A percentile compares a stretch with the other conserved stretches of the same genome.
phyloP scores from a whole-genome alignment of 2,329 filamentous ascomycete genomes.

The Paecilomyces sp. region DNA sequence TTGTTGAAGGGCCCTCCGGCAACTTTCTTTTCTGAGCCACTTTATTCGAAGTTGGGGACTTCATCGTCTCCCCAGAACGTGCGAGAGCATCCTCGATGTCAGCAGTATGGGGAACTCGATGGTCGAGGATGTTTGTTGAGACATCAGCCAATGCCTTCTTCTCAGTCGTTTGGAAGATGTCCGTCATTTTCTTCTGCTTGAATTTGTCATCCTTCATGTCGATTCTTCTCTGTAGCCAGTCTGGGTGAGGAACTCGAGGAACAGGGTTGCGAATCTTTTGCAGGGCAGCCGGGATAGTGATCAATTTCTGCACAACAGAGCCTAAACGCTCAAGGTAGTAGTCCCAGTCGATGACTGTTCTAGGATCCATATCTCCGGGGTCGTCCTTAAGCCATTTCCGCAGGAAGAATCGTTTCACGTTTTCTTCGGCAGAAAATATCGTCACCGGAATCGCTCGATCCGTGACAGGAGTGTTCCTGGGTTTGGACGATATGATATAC shows the following conservation, averaged over 20 bases:
- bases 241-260: conserved; percentile 84
- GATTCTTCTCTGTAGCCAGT: conserved; percentile 92
- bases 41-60: conserved; percentile 51
- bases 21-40: conserved; percentile 64
- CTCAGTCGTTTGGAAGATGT: conserved; percentile 60
- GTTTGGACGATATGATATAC: conserved; percentile 90
- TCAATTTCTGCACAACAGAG: conserved; percentile 96
- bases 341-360: conserved; percentile 87
- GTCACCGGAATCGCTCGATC: conserved; percentile 91
- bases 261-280: conserved; percentile 95
- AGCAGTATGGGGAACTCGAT: conserved; percentile 47
- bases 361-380: conserved; percentile 80
- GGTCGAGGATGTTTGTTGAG: conserved; percentile 54
- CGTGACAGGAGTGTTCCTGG: conserved; percentile 84
- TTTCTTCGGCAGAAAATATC: conserved; percentile 90
- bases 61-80: conserved; percentile 61
- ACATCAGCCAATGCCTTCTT: conserved; percentile 69
- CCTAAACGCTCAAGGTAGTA: conserved; percentile 95
- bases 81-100: conserved; percentile 72
- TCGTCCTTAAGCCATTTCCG: conserved; percentile 96
- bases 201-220: conserved; percentile 93
- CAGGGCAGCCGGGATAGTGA: conserved; percentile 93
- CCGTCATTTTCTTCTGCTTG: conserved; percentile 98
- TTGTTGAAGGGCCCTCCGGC: conserved; percentile 54
- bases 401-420: conserved; percentile 80